These are phyloP conservation scores for Phlebiopsis flavidoalba DNA, from an alignment of 768 basidiomycete genomes.

Conservation along the genomic window DNA sequence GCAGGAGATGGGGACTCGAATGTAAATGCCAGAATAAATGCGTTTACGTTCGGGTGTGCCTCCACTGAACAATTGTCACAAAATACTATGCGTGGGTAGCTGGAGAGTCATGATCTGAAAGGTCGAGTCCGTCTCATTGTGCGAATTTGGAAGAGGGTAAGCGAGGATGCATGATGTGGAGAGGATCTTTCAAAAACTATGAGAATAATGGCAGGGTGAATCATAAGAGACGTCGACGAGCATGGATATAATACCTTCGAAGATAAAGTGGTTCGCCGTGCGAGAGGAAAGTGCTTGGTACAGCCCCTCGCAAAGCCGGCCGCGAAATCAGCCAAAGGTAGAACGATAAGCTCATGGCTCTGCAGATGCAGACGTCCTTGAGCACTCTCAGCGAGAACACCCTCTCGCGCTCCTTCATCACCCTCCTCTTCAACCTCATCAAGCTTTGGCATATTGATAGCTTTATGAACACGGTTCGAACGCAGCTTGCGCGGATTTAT, in stretches of 20 bases:
- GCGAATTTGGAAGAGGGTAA: background rate
- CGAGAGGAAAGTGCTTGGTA: background rate
- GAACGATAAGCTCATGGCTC: slow-evolving; percentile 76
- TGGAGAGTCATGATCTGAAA: background rate
- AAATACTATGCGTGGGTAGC: too few species aligned
- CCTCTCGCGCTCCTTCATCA: background rate
- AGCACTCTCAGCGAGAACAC: slow-evolving; percentile 6
- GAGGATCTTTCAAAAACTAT: background rate
- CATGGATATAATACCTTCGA: background rate
- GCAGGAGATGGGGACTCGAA: slow-evolving; percentile 71
- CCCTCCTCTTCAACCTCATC: slow-evolving; percentile 41
- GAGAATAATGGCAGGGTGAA: background rate
- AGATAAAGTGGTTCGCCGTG: too few species aligned
- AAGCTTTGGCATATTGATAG: slow-evolving; percentile 60
- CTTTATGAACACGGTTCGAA: slow-evolving; percentile 34
- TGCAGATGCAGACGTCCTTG: slow-evolving; percentile 64
- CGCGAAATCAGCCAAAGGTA: slow-evolving; percentile 73
- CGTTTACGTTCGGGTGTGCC: slow-evolving; percentile 70
- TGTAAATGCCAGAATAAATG: slow-evolving; percentile 71
- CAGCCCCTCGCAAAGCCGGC: slow-evolving; percentile 49
- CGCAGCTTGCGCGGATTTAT: slow-evolving; percentile 15
- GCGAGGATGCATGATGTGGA: background rate
- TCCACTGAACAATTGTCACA: slow-evolving; percentile 42
- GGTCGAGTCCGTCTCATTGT: background rate
- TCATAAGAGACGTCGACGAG: background rate